These are phyloP conservation scores for Nakazawaea populi DNA, from an alignment of 805 yeast genomes.

Conservation along the genomic window DNA sequence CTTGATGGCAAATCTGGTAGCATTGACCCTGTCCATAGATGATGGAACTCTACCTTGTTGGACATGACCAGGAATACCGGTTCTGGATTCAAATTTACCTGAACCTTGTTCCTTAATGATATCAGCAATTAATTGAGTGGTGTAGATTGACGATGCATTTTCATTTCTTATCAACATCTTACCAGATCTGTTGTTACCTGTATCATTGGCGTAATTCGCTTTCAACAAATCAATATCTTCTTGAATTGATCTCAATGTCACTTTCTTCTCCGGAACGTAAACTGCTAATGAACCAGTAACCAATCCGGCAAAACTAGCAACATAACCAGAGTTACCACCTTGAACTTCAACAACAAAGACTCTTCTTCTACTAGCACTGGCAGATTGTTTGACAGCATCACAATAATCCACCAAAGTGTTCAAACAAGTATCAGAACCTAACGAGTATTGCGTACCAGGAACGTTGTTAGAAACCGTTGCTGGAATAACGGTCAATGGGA, in stretches of 20 bases:
- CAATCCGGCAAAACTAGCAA: constrained; percentile 80
- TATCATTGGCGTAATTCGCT: constrained; percentile 63
- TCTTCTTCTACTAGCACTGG: constrained; percentile 89
- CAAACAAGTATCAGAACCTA: constrained; percentile 95
- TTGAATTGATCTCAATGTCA: constrained; percentile 59
- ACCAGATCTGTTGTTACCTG: constrained; percentile 80
- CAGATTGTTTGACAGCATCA: constrained; percentile 91
- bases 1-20: constrained; percentile 84
- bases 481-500: constrained; percentile 91
- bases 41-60: constrained; percentile 97
- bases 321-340: constrained; percentile 94
- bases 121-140: constrained; percentile 77
- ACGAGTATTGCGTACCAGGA: constrained; percentile 96
- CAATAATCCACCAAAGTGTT: constrained; percentile 88
- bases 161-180: constrained; percentile 81
- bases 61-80: constrained; percentile 96
- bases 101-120: constrained; percentile 75
- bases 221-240: constrained; percentile 69
- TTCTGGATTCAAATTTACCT: constrained; percentile 80
- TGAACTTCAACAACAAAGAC: constrained; percentile 97
- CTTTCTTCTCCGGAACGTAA: constrained; percentile 85
- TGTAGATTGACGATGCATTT: constrained; percentile 74
- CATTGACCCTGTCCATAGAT: constrained; percentile 87
- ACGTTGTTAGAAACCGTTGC: constrained; percentile 97
- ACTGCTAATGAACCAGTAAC: constrained; percentile 89